Evolutionary conservation across 257 asterid species (phyloP), one percentile per base, ranked within the genome.

Genomic region (Solanum ossicruentum): DNA sequence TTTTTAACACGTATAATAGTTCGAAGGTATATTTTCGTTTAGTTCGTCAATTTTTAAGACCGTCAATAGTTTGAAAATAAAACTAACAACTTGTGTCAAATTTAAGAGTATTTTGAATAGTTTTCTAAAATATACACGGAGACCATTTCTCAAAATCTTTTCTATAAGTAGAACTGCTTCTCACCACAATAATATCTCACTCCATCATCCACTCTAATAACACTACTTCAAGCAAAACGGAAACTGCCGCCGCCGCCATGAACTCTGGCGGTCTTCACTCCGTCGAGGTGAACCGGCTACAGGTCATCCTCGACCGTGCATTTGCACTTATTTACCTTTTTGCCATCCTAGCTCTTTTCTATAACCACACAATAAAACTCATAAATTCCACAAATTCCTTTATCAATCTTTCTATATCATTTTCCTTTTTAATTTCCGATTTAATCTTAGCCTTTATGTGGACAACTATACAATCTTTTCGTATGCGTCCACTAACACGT

Each of bases 401-500:
- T 8, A 4, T 47, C 82, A 84, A 92, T 28, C 5, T 88, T 88
- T 16, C 69, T 89, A 82, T 90, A 47, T 78, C 89, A n/a, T 32
- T 90, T 80, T 41, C 89, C 58, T 87, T 94, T 63, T 84, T 92
- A 69, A 10, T 89, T 78, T 85, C 97, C 70, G 97, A 95, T 85
- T 1, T 87, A 0, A 1, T 92, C n/a, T 89, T 93, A 1, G 93
- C 92, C 1, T 95, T 86, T 93, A 93, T 92, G 97, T 93, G 97
- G 98, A 58, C 85, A 23, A 87, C 95, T 0, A 16, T 83, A 10
- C 97, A 92, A 87, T 85, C 92, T 55, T 93, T 85, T 61, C 97
- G 93, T 81, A 91, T 95, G 94, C 88, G 89, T 82, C 98, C 96
- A 1, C 84, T 92, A 0, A 87, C 32, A 32, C 93, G 98, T 1